Conservation (phyloP, 345 rosid genomes). For the Jatropha curcas region DNA sequence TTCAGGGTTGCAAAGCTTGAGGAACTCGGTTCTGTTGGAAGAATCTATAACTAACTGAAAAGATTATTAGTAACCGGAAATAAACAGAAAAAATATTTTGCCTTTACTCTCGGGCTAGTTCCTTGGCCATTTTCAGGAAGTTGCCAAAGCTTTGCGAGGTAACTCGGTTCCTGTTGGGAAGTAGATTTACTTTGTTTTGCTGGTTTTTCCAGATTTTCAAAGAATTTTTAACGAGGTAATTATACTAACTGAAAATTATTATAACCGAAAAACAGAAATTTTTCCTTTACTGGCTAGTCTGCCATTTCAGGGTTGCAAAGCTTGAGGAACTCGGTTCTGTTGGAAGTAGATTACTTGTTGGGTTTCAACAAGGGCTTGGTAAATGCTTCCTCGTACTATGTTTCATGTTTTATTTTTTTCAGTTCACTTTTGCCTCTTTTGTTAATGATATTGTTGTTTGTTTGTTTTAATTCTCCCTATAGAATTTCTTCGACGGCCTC, state of each 20-base stretch:
- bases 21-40: conserved; percentile 47
- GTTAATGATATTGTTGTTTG: neutral
- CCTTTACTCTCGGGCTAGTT: no score
- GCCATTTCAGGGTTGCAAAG: conserved; percentile 46
- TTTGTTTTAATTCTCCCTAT: conserved; percentile 1
- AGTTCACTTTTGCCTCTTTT: no score
- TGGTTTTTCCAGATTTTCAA: conserved; percentile 42
- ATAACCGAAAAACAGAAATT: no score
- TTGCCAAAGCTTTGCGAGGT: no score
- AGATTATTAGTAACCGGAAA: no score
- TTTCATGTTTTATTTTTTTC: neutral
- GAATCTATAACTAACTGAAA: no score
- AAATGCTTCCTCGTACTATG: conserved; percentile 8
- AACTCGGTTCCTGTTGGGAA: no score
- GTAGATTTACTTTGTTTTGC: no score
- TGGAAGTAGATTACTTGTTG: conserved; percentile 47
- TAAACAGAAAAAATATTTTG: no score
- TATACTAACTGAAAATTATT: neutral
- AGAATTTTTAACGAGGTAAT: conserved; percentile 55
- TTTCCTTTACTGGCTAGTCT: neutral
- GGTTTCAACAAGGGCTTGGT: conserved; percentile 63
- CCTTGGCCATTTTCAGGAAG: no score
- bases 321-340: conserved; percentile 56
- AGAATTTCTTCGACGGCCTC: conserved; percentile 67
- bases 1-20: conserved; percentile 61